Percentiles rank a stretch among this genome's conserved stretches.
phyloP scores from a whole-genome alignment of 345 rosid species.

The Arabis hirsuta region DNA sequence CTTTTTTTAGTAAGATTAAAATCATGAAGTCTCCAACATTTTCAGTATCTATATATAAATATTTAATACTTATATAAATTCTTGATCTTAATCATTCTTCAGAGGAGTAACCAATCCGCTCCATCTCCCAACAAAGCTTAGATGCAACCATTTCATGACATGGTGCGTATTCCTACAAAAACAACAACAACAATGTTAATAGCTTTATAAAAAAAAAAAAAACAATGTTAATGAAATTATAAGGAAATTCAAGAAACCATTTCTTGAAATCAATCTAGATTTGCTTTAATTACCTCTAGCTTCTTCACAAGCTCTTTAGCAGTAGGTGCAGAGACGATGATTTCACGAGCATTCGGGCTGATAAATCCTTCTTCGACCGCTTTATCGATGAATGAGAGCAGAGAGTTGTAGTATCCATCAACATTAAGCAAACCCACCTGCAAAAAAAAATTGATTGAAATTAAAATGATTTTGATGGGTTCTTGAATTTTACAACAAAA shows the following conservation, averaged over 20 bases:
- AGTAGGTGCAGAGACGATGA: slow-evolving; percentile 89
- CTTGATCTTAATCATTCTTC: slow-evolving; percentile 35
- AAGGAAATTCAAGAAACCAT: slow-evolving; percentile 2
- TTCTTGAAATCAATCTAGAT: background rate
- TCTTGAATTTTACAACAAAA: background rate
- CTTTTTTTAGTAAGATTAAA: slow-evolving; percentile 41
- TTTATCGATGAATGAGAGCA: slow-evolving; percentile 92
- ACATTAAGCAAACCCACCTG: slow-evolving; percentile 98
- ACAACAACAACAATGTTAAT: background rate
- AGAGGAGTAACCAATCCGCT: slow-evolving; percentile 63
- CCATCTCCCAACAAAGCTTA: slow-evolving; percentile 89
- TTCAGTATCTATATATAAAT: slow-evolving; percentile 30
- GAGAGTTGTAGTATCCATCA: slow-evolving; percentile 97
- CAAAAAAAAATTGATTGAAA: slow-evolving; percentile 23
- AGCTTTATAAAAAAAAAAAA: too few relatives aligned
- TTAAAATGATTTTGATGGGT: background rate
- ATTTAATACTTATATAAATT: slow-evolving; percentile 26
- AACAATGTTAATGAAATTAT: background rate
- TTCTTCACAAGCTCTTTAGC: slow-evolving; percentile 80
- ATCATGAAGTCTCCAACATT: slow-evolving; percentile 30
- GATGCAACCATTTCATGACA: slow-evolving; percentile 82
- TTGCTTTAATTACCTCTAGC: slow-evolving; percentile 69
- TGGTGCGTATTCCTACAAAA: slow-evolving; percentile 78
- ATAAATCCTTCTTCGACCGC: slow-evolving; percentile 98
- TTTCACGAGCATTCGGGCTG: slow-evolving; percentile 81